A percentile compares a stretch with the other conserved stretches of the same genome.
phyloP scores from a whole-genome alignment of 768 basidiomycete species.

The Suillus spraguei region DNA sequence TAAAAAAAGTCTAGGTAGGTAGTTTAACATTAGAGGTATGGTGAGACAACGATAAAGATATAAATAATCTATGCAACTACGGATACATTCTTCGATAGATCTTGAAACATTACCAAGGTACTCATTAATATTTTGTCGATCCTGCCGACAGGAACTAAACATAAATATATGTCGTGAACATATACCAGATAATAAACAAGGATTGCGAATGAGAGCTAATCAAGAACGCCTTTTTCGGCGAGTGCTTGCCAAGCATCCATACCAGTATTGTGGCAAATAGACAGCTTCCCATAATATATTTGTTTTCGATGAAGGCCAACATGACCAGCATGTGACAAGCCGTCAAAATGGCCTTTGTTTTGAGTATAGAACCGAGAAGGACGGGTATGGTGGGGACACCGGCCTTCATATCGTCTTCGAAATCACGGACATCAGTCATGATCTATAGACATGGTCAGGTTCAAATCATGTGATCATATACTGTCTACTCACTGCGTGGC shows the following conservation, averaged over 20 bases:
- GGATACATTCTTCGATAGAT: neutral
- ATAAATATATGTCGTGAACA: neutral
- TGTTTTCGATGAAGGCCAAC: neutral
- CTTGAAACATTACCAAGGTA: neutral
- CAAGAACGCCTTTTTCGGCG: neutral
- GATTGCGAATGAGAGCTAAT: neutral
- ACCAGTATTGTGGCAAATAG: neutral
- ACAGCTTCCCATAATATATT: neutral
- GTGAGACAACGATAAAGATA: neutral
- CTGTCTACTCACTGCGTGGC: neutral
- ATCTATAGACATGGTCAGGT: neutral
- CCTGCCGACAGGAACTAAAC: too few species aligned
- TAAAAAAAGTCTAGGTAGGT: neutral
- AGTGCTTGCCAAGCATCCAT: neutral
- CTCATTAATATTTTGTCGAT: neutral
- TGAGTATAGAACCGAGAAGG: neutral
- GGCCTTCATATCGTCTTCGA: neutral
- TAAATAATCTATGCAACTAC: neutral
- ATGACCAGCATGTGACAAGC: neutral
- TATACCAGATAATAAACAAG: neutral
- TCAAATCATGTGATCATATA: too few species aligned
- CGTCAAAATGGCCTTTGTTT: neutral
- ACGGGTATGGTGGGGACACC: neutral
- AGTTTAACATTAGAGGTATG: neutral
- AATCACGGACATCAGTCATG: neutral